Conservation (phyloP, 306 rosid species). For the Hippophae tibetana region DNA sequence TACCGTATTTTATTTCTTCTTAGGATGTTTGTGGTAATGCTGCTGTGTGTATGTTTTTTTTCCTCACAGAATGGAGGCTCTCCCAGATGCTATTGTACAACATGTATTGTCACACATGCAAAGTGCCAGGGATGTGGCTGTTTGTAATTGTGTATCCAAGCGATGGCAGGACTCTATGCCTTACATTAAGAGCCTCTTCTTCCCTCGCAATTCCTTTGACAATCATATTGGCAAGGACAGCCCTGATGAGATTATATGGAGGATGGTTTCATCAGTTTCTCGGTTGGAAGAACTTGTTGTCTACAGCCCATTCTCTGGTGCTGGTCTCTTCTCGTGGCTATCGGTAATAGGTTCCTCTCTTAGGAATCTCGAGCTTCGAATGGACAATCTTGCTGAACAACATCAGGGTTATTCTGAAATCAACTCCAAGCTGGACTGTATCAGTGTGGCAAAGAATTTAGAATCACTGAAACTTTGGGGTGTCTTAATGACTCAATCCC, state of each 20-base stretch:
- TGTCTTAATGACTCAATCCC: slow-evolving; percentile 58
- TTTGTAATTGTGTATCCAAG: slow-evolving; percentile 80
- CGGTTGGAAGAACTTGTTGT: slow-evolving; percentile 67
- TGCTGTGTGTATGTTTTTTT: slow-evolving; percentile 15
- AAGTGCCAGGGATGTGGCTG: slow-evolving; percentile 72
- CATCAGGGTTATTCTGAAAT: slow-evolving; percentile 32
- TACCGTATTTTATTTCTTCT: too few relatives aligned
- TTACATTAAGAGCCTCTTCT: slow-evolving; percentile 52
- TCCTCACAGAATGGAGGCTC: slow-evolving; percentile 58
- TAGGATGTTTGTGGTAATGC: background rate
- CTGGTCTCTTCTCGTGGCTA: slow-evolving; percentile 83
- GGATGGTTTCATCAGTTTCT: slow-evolving; percentile 52
- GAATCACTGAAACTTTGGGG: slow-evolving; percentile 86
- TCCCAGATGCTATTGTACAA: slow-evolving; percentile 82
- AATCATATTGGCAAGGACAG: slow-evolving; percentile 22
- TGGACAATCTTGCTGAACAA: slow-evolving; percentile 56
- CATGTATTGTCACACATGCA: slow-evolving; percentile 52
- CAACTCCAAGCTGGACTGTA: slow-evolving; percentile 65
- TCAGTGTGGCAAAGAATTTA: slow-evolving; percentile 51
- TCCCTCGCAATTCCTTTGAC: slow-evolving; percentile 78
- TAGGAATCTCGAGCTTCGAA: slow-evolving; percentile 64
- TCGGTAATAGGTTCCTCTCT: slow-evolving; percentile 44
- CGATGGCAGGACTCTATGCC: slow-evolving; percentile 67
- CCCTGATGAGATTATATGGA: slow-evolving; percentile 52
- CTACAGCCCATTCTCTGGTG: slow-evolving; percentile 62